Evolutionary conservation across 352 stramenopile species (phyloP).

Genomic region (Pythium guiyangense): DNA sequence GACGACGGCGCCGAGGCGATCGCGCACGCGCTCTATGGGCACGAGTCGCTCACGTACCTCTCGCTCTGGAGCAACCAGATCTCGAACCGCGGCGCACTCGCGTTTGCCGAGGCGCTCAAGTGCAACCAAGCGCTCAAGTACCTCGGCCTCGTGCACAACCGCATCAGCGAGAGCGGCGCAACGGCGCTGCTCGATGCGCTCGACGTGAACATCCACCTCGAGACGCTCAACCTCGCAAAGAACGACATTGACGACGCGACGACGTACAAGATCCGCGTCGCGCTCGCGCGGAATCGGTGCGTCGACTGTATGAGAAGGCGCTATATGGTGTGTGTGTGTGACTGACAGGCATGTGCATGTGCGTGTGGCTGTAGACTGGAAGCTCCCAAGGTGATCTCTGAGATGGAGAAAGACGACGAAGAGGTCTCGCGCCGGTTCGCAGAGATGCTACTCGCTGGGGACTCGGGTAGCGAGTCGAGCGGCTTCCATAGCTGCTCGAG

Average conservation of each 20-base stretch:
- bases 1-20: slow-evolving; percentile 53
- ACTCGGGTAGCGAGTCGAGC: slow-evolving; percentile 34
- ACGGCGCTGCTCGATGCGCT: slow-evolving; percentile 51
- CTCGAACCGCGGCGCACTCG: slow-evolving; percentile 37
- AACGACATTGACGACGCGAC: slow-evolving; percentile 45
- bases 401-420: slow-evolving; percentile 45
- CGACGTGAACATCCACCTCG: slow-evolving; percentile 59
- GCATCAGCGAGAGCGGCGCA: slow-evolving; percentile 37
- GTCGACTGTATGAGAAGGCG: background rate
- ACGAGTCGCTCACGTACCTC: slow-evolving; percentile 61
- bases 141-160: slow-evolving; percentile 56
- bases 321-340: too few relatives aligned
- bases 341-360: too few relatives aligned
- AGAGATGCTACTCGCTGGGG: slow-evolving; percentile 13
- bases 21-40: slow-evolving; percentile 63
- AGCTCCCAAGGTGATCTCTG: slow-evolving; percentile 22
- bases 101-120: slow-evolving; percentile 49
- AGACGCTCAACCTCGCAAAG: slow-evolving; percentile 52
- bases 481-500: slow-evolving; percentile 62
- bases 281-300: slow-evolving; percentile 52
- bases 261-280: slow-evolving; percentile 37
- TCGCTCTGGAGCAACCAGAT: slow-evolving; percentile 61
- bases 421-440: slow-evolving; percentile 29
- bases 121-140: slow-evolving; percentile 65
- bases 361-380: slow-evolving; percentile 8